Evolutionary conservation across 1,284 basidiomycete genomes (phyloP), one percentile per base, ranked within the genome.

Genomic region (Ustilago crameri): DNA sequence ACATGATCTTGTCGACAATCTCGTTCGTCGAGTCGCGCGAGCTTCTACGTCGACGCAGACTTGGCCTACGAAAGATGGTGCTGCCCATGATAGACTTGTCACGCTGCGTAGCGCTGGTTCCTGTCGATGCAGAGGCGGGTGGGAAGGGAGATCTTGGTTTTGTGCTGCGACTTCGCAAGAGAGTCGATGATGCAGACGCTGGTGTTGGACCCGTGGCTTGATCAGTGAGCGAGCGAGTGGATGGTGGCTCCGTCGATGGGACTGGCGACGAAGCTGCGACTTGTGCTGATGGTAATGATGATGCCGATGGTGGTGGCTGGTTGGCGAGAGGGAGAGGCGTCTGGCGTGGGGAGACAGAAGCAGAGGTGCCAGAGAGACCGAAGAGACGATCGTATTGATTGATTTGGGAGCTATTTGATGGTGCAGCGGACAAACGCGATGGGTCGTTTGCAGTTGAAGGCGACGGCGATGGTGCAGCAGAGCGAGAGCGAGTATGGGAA

Each of bases 121-220:
- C 63, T 12, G 68, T 71, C 4, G 68, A 71, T 2, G 63, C n/a
- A 12, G 68, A 46, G 14, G 68, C 62, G 5, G 68, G 68, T 10
- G 68, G 68, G 18, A 56, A 66, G 22, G 51, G 47, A 5, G 53
- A 62, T 26, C 45, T 38, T 1, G 45, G 14, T 10, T 60, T 60
- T 5, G 47, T 60, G n/a, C 51, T 56, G 22, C 40, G 62, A 23
- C 60, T 46, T 35, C 48, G 51, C 17, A 51, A 45, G 20, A 54
- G 50, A 3, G 53, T 49, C 4, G 45, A 20, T 7, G 54, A 44
- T 12, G 52, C 15, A 8, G 58, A 8, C 2, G 45, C 22, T 5
- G 51, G 14, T 30, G 40, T 8, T 37, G 41, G 18, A 15, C 10
- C 12, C 5, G 30, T 30, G 10, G 41, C 9, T 30, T 46, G 32